Evolutionary conservation across 345 rosid species (phyloP).

Genomic region (Eucalyptus polyanthemos): DNA sequence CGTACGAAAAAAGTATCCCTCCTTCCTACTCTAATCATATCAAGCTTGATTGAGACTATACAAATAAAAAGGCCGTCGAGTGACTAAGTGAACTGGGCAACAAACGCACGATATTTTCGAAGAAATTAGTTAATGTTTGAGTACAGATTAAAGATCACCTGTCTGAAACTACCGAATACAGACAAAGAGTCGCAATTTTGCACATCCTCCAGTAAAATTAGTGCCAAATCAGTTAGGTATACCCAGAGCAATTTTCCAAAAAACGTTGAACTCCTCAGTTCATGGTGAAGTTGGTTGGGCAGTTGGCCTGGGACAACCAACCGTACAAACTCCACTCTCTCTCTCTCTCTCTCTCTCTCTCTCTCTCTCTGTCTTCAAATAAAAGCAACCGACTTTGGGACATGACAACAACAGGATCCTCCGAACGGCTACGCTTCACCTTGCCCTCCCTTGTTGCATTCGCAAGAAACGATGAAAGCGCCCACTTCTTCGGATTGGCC

Average conservation of each 20-base stretch:
- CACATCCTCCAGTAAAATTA: not conserved
- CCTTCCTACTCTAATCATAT: not conserved
- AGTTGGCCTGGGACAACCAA: not conserved
- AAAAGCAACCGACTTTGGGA: not conserved
- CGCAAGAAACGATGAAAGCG: not conserved
- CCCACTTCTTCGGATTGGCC: not conserved
- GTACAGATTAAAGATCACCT: not conserved
- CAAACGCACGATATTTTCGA: not conserved
- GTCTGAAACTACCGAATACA: not conserved
- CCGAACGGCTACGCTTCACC: conserved; percentile 1
- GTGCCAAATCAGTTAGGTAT: not conserved
- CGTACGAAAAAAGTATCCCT: not conserved
- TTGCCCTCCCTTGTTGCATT: not conserved
- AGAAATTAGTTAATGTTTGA: not conserved
- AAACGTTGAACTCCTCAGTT: not conserved
- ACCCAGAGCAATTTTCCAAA: not conserved
- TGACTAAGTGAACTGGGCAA: fast-evolving
- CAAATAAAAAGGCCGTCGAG: not conserved
- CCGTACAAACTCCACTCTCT: conserved; percentile 16
- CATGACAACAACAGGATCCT: not conserved
- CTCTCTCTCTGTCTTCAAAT: not conserved
- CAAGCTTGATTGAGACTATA: not conserved
- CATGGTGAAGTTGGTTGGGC: not conserved
- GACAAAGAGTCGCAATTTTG: not conserved
- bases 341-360: not conserved